Evolutionary conservation across 176 grass and related monocot species (phyloP).

Genomic region (Alopecurus myosuroides): DNA sequence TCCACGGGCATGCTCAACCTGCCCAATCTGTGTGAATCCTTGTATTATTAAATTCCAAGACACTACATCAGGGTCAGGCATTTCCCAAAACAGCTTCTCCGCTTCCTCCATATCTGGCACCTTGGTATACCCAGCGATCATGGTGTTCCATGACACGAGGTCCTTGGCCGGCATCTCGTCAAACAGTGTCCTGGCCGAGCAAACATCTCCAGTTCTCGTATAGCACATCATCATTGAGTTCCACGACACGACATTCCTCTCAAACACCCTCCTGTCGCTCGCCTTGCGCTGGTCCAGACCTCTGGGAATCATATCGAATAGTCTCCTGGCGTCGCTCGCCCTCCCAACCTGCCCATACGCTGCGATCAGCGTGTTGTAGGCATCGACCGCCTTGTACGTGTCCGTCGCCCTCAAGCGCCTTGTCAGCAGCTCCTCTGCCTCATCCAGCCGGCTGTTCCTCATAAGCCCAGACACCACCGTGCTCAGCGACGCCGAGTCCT

Average conservation of each 20-base stretch:
- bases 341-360: conserved; percentile 57
- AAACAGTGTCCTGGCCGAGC: conserved; percentile 51
- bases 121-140: conserved; percentile 50
- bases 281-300: not conserved
- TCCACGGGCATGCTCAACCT: conserved; percentile 32
- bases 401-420: conserved; percentile 10
- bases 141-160: conserved; percentile 67
- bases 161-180: conserved; percentile 58
- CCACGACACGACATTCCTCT: conserved; percentile 64
- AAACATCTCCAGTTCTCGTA: conserved; percentile 37
- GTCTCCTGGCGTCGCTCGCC: conserved; percentile 36
- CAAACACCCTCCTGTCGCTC: conserved; percentile 11
- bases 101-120: conserved; percentile 45
- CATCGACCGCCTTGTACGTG: conserved; percentile 42
- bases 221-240: conserved; percentile 83
- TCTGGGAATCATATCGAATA: conserved; percentile 63
- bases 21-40: conserved; percentile 51
- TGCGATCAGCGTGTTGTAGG: conserved; percentile 66
- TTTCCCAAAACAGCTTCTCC: conserved; percentile 46
- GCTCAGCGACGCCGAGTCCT: conserved; percentile 37
- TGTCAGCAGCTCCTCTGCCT: conserved; percentile 46
- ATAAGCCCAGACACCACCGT: conserved; percentile 42
- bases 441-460: conserved; percentile 32
- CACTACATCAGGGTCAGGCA: conserved; percentile 44
- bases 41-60: conserved; percentile 76